These are phyloP conservation scores for Byssochlamys sp. DNA, from an alignment of 2,329 filamentous ascomycete genomes.

Conservation along the genomic window DNA sequence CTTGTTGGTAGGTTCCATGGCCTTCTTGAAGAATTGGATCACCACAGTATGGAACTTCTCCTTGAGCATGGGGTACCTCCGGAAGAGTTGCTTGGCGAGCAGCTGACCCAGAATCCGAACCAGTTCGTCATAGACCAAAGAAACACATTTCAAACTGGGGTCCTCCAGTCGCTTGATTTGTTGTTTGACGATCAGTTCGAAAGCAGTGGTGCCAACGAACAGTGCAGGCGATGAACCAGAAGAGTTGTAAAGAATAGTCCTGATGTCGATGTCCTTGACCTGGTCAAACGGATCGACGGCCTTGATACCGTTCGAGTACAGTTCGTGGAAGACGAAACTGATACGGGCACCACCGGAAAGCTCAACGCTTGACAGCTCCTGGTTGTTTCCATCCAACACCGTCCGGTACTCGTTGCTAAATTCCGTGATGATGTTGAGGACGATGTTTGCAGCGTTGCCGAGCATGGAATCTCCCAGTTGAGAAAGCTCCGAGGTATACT, in stretches of 20 bases:
- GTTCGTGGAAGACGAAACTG: slow-evolving; percentile 97
- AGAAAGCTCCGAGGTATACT: slow-evolving; percentile 73
- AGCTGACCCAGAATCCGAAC: slow-evolving; percentile 89
- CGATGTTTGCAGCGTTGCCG: slow-evolving; percentile 89
- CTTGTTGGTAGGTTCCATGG: slow-evolving; percentile 97
- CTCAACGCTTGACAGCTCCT: slow-evolving; percentile 86
- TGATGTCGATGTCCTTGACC: slow-evolving; percentile 94
- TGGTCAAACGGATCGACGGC: slow-evolving; percentile 94
- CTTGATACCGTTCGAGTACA: slow-evolving; percentile 95
- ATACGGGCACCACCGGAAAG: slow-evolving; percentile 95
- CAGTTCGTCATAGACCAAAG: slow-evolving; percentile 91
- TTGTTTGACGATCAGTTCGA: slow-evolving; percentile 96
- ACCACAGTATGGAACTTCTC: slow-evolving; percentile 94
- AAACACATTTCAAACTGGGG: slow-evolving; percentile 93
- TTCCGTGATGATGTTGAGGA: slow-evolving; percentile 97
- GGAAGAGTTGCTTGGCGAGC: slow-evolving; percentile 78
- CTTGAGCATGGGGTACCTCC: slow-evolving; percentile 85
- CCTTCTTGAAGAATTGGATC: slow-evolving; percentile 92
- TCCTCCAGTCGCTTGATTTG: slow-evolving; percentile 96
- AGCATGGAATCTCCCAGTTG: slow-evolving; percentile 87
- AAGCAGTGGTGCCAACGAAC: slow-evolving; percentile 95
- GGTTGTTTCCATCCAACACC: slow-evolving; percentile 91
- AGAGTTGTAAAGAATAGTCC: slow-evolving; percentile 95
- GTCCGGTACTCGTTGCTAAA: slow-evolving; percentile 97
- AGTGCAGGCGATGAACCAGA: slow-evolving; percentile 94